A percentile compares a stretch with the other conserved stretches of the same genome.
These are phyloP conservation scores for Somion occarium DNA, from an alignment of 1,284 basidiomycete species.

Conservation along the genomic window DNA sequence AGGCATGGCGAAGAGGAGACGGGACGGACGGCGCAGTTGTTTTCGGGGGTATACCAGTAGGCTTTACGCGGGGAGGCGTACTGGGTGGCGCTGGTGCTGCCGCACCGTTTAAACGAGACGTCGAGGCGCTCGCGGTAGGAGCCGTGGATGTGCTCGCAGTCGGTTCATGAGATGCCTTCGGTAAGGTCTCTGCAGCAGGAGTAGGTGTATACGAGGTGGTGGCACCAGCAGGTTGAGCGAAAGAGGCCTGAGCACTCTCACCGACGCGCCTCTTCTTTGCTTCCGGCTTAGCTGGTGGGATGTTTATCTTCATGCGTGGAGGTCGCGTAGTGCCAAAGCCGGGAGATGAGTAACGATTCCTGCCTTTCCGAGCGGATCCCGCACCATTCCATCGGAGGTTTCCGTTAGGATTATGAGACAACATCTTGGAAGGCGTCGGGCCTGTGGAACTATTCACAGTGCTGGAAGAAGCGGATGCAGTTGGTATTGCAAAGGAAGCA, in stretches of 20 bases:
- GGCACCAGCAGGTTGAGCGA: slow-evolving; percentile 23
- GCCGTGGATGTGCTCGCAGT: slow-evolving; percentile 24
- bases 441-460: neutral
- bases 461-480: slow-evolving; percentile 14
- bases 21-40: slow-evolving; percentile 56
- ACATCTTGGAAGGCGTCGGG: slow-evolving; percentile 40
- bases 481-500: too few species aligned
- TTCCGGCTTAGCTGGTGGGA: slow-evolving; percentile 36
- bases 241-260: slow-evolving; percentile 34
- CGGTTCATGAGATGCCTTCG: slow-evolving; percentile 10
- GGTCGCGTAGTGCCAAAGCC: slow-evolving; percentile 52
- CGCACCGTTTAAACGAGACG: slow-evolving; percentile 18
- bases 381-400: slow-evolving; percentile 62
- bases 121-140: slow-evolving; percentile 8
- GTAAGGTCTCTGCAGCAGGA: slow-evolving; percentile 14
- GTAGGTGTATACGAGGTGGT: neutral
- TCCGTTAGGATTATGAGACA: slow-evolving; percentile 69
- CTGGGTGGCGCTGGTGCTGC: slow-evolving; percentile 14
- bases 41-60: slow-evolving; percentile 38
- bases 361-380: slow-evolving; percentile 53
- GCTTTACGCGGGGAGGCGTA: slow-evolving; percentile 34
- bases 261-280: slow-evolving; percentile 58
- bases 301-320: slow-evolving; percentile 30
- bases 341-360: slow-evolving; percentile 64
- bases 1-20: slow-evolving; percentile 65